Evolutionary conservation across 345 rosid genomes (phyloP).

Genomic region (Xanthoceras sorbifolium): DNA sequence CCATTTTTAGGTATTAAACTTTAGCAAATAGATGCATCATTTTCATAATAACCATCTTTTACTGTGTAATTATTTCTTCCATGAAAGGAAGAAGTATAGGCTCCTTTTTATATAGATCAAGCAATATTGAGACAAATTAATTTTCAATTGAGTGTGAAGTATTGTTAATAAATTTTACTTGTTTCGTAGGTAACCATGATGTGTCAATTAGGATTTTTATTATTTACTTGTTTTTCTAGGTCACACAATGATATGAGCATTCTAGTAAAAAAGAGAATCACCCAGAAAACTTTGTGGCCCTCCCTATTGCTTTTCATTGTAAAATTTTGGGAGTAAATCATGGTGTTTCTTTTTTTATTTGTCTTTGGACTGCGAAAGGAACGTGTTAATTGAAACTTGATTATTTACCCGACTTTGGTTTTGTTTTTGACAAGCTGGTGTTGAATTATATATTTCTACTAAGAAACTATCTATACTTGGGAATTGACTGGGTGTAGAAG

Average conservation of each 20-base stretch:
- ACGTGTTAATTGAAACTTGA: neutral
- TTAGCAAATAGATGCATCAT: neutral
- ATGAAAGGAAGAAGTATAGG: neutral
- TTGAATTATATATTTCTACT: neutral
- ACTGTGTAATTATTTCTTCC: neutral
- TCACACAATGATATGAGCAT: neutral
- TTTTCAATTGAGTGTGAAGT: neutral
- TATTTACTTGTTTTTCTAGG: neutral
- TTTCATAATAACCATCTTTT: neutral
- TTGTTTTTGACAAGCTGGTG: neutral
- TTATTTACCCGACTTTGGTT: neutral
- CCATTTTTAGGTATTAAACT: neutral
- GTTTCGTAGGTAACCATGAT: neutral
- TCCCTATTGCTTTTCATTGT: neutral
- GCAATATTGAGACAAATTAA: neutral
- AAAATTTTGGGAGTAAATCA: neutral
- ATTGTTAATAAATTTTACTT: neutral
- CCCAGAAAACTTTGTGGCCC: neutral
- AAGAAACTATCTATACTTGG: neutral
- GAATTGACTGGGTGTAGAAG: neutral
- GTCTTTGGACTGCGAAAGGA: neutral
- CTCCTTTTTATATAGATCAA: neutral
- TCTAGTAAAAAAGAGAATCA: neutral
- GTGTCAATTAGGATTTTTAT: neutral
- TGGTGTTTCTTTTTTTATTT: neutral